A percentile compares a stretch with the other conserved stretches of the same genome.
Evolutionary conservation across 177 flowering plant species (phyloP).

Genomic region (Vitis hybrid): DNA sequence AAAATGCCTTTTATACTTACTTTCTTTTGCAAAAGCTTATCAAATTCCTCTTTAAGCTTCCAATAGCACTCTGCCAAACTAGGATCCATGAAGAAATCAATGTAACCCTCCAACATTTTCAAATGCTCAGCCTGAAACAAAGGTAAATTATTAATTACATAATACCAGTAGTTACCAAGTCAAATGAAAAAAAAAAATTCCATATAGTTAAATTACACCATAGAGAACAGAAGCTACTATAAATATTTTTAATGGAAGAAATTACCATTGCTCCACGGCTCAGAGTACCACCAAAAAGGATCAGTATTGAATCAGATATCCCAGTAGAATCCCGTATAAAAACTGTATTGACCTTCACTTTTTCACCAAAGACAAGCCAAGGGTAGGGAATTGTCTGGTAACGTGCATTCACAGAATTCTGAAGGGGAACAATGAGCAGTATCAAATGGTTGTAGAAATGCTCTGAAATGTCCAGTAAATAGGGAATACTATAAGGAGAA

Average conservation of each 20-base stretch:
- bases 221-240: neutral
- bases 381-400: constrained; percentile 95
- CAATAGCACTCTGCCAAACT: constrained; percentile 76
- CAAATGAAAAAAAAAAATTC: neutral
- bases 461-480: neutral
- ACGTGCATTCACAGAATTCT: constrained; percentile 98
- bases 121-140: constrained; percentile 78
- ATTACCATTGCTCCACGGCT: constrained; percentile 64
- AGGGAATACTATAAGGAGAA: neutral
- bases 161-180: neutral
- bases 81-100: constrained; percentile 95
- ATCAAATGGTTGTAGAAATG: neutral
- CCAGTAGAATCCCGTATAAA: constrained; percentile 97
- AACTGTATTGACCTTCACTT: constrained; percentile 93
- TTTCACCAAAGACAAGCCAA: constrained; percentile 96
- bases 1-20: constrained; percentile 27
- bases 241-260: constrained; percentile 7
- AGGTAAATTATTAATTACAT: constrained; percentile 4
- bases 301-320: constrained; percentile 86
- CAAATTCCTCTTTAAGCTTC: constrained; percentile 83
- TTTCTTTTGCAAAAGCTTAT: constrained; percentile 75
- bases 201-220: too few species aligned
- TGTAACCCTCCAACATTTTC: constrained; percentile 87
- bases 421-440: constrained; percentile 25
- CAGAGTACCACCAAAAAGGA: constrained; percentile 91